Evolutionary conservation across 2,329 filamentous ascomycete genomes (phyloP).

Genomic region (Clathrospora elynae): DNA sequence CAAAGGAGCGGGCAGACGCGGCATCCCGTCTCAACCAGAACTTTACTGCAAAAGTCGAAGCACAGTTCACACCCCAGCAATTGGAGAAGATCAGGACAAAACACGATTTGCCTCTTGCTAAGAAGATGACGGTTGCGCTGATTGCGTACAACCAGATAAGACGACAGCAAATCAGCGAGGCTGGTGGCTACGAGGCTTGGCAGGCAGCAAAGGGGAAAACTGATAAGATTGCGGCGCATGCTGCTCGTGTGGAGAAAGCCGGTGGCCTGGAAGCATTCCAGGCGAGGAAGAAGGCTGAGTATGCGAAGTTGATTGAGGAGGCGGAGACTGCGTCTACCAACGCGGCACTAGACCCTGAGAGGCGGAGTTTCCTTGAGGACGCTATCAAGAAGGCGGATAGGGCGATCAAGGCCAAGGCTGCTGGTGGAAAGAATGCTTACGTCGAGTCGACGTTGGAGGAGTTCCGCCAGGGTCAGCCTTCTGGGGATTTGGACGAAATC

Average conservation of each 20-base stretch:
- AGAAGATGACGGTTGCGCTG: constrained; percentile 9
- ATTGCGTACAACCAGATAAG: constrained; percentile 23
- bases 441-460: constrained; percentile 22
- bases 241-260: constrained; percentile 14
- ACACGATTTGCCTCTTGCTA: constrained; percentile 19
- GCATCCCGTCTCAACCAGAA: constrained; percentile 9
- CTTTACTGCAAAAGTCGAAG: constrained; percentile 17
- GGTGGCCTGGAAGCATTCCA: constrained; percentile 20
- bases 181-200: constrained; percentile 27
- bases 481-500: constrained; percentile 2
- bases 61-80: constrained; percentile 19
- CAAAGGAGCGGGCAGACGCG: constrained; percentile 22
- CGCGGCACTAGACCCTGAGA: constrained; percentile 13
- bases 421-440: constrained; percentile 24
- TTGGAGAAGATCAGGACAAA: constrained; percentile 17
- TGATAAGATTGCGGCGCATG: constrained; percentile 13
- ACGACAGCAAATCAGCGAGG: constrained; percentile 19
- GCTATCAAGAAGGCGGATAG: constrained; percentile 30
- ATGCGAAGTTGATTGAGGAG: constrained; percentile 19
- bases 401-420: constrained; percentile 24
- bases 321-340: constrained; percentile 30
- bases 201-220: constrained; percentile 5
- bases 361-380: constrained; percentile 19
- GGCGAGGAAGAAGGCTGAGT: constrained; percentile 15
- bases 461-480: neutral